These are phyloP conservation scores for Chaetomium strumarium DNA, from an alignment of 2,329 filamentous ascomycete species.

Conservation along the genomic window DNA sequence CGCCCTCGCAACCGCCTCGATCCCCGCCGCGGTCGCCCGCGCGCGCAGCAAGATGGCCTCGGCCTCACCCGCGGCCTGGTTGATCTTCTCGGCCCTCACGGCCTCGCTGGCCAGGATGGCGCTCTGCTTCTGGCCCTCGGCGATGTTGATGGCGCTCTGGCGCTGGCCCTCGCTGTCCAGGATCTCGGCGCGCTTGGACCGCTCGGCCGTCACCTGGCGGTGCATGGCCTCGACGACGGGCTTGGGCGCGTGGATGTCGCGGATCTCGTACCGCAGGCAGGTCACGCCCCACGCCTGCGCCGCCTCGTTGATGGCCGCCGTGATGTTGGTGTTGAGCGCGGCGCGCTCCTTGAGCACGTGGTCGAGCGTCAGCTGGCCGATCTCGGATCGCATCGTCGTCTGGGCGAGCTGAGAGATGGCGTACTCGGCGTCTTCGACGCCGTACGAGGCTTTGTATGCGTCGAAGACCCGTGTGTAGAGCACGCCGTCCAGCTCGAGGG, in stretches of 20 bases:
- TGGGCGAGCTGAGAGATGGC: constrained; percentile 96
- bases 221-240: constrained; percentile 97
- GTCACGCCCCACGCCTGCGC: constrained; percentile 95
- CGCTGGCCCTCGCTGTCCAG: constrained; percentile 94
- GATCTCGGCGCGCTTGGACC: constrained; percentile 95
- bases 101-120: constrained; percentile 96
- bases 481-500: constrained; percentile 90
- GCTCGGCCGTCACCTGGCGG: constrained; percentile 92
- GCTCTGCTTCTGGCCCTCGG: constrained; percentile 93
- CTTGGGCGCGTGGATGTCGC: constrained; percentile 93
- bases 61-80: constrained; percentile 84
- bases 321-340: constrained; percentile 95
- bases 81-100: constrained; percentile 83
- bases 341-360: constrained; percentile 97
- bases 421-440: constrained; percentile 97
- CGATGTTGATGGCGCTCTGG: constrained; percentile 97
- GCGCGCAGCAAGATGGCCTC: constrained; percentile 88
- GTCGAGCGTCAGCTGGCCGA: constrained; percentile 91
- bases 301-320: constrained; percentile 96
- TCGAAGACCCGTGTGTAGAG: constrained; percentile 95
- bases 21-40: constrained; percentile 76
- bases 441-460: constrained; percentile 97
- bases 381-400: constrained; percentile 98
- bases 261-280: constrained; percentile 94
- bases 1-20: constrained; percentile 74